Base-by-base conservation (phyloP, 306 rosid genomes). In the Rosa persica region DNA sequence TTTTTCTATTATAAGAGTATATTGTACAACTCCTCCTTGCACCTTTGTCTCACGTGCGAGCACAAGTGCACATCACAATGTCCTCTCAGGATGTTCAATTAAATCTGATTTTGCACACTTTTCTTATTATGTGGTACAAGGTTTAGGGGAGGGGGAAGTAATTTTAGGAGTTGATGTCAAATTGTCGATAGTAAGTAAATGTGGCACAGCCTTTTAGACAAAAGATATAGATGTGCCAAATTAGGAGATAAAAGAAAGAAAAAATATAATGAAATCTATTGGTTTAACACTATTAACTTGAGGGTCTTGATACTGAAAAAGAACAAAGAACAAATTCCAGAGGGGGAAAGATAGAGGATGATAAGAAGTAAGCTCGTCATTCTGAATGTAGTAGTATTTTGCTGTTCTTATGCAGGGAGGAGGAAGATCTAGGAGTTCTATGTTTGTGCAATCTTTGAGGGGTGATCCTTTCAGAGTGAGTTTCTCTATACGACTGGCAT, bases 381-480 rank as follows among this genome's bases (percentile, higher is more conserved):
- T 73, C 67, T 76, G 73, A 75, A 57, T 82, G 74, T 23, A 20
- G 19, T 73, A 66, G 39, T 47, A 60, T 47, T 16, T 70, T 73
- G n/a, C 40, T 51, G 58, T 81, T 82, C 65, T 48, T 80, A 9
- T 82, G 90, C 91, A 90, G 97, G 96, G 88, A 61, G 88, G 87
- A 69, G 88, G 88, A 83, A 83, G 83, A 76, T 79, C 80, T 27
- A 90, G 90, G 73, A 88, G 86, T 81, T 87, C 92, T 67, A 89
- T 92, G 92, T 92, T 84, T 85, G 97, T 92, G 80, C 93, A 89
- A 83, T 92, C 97, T 86, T 80, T 92, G 90, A 90, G 97, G 86
- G 96, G 92, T n/a, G 96, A 92, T 89, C 97, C 96, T 74, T 89
- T 87, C 82, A 83, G 91, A 81, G 96, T 92, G 85, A 85, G 93